Evolutionary conservation across 1,284 basidiomycete species (phyloP).

Genomic region (Cutaneotrichosporon sp.): DNA sequence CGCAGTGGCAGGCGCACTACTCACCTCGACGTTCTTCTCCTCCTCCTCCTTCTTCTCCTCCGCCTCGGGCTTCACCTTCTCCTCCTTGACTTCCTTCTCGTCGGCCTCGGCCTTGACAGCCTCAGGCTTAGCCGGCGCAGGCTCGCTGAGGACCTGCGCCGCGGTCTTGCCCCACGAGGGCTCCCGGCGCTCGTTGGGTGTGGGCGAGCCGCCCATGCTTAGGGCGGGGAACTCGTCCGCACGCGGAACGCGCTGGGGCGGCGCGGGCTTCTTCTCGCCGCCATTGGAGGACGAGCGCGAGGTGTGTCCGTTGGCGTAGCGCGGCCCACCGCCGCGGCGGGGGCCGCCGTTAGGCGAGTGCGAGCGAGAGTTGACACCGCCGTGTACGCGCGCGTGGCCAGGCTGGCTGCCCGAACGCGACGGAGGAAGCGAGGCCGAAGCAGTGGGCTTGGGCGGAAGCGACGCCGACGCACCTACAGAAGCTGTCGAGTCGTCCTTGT

Average conservation of each 20-base stretch:
- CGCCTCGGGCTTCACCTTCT: conserved; percentile 5
- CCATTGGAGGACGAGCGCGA: conserved; percentile 24
- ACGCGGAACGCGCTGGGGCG: conserved; percentile 43
- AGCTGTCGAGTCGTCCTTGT: conserved; percentile 2
- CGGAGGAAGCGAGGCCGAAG: conserved; percentile 17
- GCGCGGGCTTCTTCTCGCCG: conserved; percentile 15
- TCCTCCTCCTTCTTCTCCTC: not conserved
- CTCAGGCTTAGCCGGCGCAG: conserved; percentile 41
- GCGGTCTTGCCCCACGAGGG: conserved; percentile 43
- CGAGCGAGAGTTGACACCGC: conserved; percentile 35
- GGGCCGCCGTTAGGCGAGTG: conserved; percentile 36
- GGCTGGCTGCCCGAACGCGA: conserved; percentile 41
- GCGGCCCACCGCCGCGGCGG: conserved; percentile 11
- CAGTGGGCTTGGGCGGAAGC: conserved; percentile 35
- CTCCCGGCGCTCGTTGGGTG: conserved; percentile 30
- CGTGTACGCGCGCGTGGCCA: conserved; percentile 37
- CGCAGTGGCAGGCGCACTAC: not conserved
- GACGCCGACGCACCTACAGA: conserved; percentile 7
- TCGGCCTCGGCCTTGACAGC: conserved; percentile 20
- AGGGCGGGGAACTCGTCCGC: conserved; percentile 50
- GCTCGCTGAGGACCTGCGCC: conserved; percentile 47
- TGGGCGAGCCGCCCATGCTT: conserved; percentile 16
- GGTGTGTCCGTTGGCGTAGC: conserved; percentile 18
- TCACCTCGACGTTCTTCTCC: conserved; percentile 7
- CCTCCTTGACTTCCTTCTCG: conserved; percentile 19